These are phyloP conservation scores for Thermochaetoides thermophila DNA, from an alignment of 495 filamentous ascomycete genomes.

Conservation along the genomic window DNA sequence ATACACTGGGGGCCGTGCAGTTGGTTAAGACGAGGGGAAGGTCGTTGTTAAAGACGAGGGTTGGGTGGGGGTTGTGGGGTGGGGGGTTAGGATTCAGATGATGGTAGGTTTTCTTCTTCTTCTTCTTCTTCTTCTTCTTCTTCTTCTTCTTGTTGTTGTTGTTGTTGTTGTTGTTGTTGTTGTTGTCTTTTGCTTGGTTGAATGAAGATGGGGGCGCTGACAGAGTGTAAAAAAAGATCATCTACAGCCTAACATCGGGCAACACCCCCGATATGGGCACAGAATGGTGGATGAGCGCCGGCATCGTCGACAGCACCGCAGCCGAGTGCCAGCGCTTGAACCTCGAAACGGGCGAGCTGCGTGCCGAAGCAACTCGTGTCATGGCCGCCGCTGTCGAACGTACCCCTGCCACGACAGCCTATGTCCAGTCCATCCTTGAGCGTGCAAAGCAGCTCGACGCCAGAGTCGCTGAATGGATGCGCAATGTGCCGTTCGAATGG, in stretches of 20 bases:
- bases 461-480: constrained; percentile 29
- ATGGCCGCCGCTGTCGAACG: constrained; percentile 19
- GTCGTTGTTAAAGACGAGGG: too few relatives aligned
- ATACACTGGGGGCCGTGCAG: too few relatives aligned
- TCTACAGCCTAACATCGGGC: constrained; percentile 31
- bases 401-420: constrained; percentile 23
- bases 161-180: too few relatives aligned
- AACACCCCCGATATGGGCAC: constrained; percentile 30
- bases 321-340: constrained; percentile 26
- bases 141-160: too few relatives aligned
- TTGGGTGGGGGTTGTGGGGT: too few relatives aligned
- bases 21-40: too few relatives aligned
- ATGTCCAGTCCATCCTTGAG: constrained; percentile 27
- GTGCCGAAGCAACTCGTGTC: constrained; percentile 27
- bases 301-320: constrained; percentile 25
- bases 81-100: too few relatives aligned
- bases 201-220: constrained; percentile 6
- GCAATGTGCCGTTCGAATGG: constrained; percentile 25
- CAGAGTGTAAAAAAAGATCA: constrained; percentile 33
- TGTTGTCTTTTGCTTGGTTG: too few relatives aligned
- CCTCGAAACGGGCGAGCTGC: constrained; percentile 31
- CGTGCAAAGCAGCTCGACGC: constrained; percentile 28
- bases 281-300: constrained; percentile 38
- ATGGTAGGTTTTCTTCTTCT: constrained; percentile 22
- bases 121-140: too few relatives aligned